These are phyloP conservation scores for Vaccinium myrtillus DNA, from an alignment of 148 eudicot genomes.

Conservation along the genomic window DNA sequence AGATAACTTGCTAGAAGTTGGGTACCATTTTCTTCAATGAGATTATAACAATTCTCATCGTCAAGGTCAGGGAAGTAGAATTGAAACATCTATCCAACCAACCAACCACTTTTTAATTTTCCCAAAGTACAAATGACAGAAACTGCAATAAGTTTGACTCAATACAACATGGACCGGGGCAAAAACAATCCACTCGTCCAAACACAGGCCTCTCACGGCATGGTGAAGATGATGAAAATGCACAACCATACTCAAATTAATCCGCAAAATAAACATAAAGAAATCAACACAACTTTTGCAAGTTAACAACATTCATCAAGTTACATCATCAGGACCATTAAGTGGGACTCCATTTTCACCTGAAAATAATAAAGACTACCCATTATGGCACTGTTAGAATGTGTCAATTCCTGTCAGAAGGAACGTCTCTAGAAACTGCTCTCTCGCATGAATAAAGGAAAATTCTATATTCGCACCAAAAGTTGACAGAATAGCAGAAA, in stretches of 20 bases:
- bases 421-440: not conserved
- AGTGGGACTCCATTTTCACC: not conserved
- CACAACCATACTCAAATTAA: not conserved
- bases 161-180: not conserved
- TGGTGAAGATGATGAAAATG: not conserved
- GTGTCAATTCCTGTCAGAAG: conserved; percentile 6
- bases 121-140: not conserved
- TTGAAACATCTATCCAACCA: conserved; percentile 6
- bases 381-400: not conserved
- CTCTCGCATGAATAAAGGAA: not conserved
- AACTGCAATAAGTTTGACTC: not conserved
- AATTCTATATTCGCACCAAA: conserved; percentile 5
- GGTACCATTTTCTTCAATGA: not conserved
- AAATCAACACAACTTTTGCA: not conserved
- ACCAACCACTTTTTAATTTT: not conserved
- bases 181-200: not conserved
- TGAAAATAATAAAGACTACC: not conserved
- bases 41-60: not conserved
- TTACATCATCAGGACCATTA: not conserved
- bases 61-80: not conserved
- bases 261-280: not conserved
- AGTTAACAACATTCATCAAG: not conserved
- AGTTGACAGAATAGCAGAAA: not conserved
- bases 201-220: not conserved
- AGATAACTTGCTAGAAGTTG: not conserved